These are phyloP conservation scores for Rhytidiadelphus loreus DNA, from an alignment of 225 moss, liverwort and hornwort genomes.

Conservation along the genomic window DNA sequence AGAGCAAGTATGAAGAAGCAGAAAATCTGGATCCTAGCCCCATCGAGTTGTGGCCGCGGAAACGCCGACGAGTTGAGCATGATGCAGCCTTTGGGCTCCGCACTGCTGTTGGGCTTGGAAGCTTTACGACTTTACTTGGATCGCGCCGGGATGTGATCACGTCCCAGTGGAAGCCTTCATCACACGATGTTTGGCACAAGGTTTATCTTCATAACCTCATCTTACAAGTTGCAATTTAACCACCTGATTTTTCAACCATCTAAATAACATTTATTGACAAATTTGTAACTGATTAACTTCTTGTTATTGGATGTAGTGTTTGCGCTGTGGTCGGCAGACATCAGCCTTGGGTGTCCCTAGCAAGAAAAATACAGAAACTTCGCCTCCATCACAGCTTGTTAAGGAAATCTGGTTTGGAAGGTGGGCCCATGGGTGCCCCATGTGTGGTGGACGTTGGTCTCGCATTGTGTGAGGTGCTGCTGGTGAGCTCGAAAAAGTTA, in stretches of 20 bases:
- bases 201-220: conserved; percentile 12
- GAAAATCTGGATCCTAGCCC: conserved; percentile 49
- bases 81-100: conserved; percentile 87
- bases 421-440: conserved; percentile 76
- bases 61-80: conserved; percentile 69
- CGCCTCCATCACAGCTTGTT: conserved; percentile 1
- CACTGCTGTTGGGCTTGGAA: conserved; percentile 79
- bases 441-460: conserved; percentile 93
- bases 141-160: conserved; percentile 86
- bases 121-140: conserved; percentile 73
- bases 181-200: conserved; percentile 90
- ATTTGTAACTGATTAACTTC: background rate
- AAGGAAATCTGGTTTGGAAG: conserved; percentile 77
- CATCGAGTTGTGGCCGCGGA: conserved; percentile 76
- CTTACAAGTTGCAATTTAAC: background rate
- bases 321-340: conserved; percentile 95
- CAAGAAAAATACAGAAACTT: background rate
- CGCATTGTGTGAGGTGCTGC: conserved; percentile 46
- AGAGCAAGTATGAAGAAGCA: conserved; percentile 14
- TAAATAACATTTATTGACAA: background rate
- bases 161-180: conserved; percentile 64
- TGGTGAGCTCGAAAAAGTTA: background rate
- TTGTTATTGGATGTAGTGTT: conserved; percentile 47
- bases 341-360: conserved; percentile 60
- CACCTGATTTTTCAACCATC: background rate